Base-by-base conservation (phyloP, 257 asterid genomes). In the Osmanthus fragrans region DNA sequence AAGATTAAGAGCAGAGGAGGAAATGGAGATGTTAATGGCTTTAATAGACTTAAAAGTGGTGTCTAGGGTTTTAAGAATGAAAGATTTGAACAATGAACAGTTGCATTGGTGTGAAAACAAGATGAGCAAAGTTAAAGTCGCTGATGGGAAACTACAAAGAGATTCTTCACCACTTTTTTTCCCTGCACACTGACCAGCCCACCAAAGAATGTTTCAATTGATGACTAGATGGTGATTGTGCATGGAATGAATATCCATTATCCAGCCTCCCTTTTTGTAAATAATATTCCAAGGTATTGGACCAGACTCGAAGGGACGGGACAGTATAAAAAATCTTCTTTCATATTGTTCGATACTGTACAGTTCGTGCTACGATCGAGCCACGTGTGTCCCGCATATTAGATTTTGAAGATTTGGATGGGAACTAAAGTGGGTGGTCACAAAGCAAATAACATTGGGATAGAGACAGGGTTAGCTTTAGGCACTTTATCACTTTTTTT, bases 81-180 rank as follows among this genome's bases (percentile, higher is more conserved):
- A 79, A 1, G 92, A 89, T n/a, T 34, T 92, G 83, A 91, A 88
- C 73, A 93, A 89, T 11, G 97, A 91, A 18, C 97, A 85, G 33
- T 58, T 94, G 87, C 96, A 88, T 60, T 94, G 98, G 98, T 92
- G 98, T 70, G 97, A 91, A 76, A 86, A 83, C 84, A 94, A 94
- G 86, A 92, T 94, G 97, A 85, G 90, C 87, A 94, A 89, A 90
- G 93, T 94, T n/a, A 88, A 87, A 70, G 87, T 94, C 29, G 82
- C 90, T 47, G 96, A 91, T 81, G 94, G 93, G 80, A 94, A 90
- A 70, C 79, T 94, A 42, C 89, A 84, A 2, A 94, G 98, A 89
- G 98, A 94, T 86, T 88, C 97, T 63, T 78, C 93, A 13, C 97
- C 97, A 82, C 97, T 92, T 85, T 92, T 94, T 85, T 94, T 91